phyloP scores from a whole-genome alignment of 768 basidiomycete genomes.

The Boletus edulis region DNA sequence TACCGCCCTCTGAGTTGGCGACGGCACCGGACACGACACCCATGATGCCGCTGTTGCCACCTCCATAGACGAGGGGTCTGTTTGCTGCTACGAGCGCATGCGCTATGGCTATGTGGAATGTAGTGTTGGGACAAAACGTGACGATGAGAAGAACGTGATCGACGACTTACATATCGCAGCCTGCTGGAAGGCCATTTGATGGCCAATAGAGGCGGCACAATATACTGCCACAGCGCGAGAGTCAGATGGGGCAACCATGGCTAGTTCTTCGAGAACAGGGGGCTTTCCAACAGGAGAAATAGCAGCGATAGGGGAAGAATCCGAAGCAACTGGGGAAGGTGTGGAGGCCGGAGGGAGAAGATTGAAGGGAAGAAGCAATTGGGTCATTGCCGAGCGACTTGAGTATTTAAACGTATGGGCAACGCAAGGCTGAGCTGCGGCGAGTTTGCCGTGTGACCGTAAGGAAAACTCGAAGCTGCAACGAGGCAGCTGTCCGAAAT shows the following conservation, averaged over 20 bases:
- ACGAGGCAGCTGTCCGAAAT: constrained; percentile 16
- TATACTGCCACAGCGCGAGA: constrained; percentile 68
- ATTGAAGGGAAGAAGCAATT: constrained; percentile 7
- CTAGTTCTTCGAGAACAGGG: constrained; percentile 2
- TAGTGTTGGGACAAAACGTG: not conserved
- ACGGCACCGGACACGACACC: constrained; percentile 71
- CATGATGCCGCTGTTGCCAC: constrained; percentile 84
- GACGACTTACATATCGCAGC: constrained; percentile 67
- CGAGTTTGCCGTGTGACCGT: constrained; percentile 1
- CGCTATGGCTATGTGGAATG: constrained; percentile 56
- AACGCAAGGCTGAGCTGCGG: constrained; percentile 14
- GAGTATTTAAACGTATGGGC: constrained; percentile 27
- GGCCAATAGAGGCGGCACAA: constrained; percentile 77
- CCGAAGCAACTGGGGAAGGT: not conserved
- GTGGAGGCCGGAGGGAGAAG: not conserved
- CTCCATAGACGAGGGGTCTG: constrained; percentile 81
- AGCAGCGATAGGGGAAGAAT: not conserved
- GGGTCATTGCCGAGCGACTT: constrained; percentile 2
- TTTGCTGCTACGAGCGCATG: constrained; percentile 59
- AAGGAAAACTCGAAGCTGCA: constrained; percentile 10
- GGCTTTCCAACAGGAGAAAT: not conserved
- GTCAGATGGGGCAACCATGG: constrained; percentile 31
- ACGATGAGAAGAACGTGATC: not conserved
- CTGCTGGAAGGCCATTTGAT: constrained; percentile 52
- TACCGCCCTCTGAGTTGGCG: constrained; percentile 57